Base-by-base conservation (phyloP, 768 basidiomycete species). In the Hericium erinaceus region DNA sequence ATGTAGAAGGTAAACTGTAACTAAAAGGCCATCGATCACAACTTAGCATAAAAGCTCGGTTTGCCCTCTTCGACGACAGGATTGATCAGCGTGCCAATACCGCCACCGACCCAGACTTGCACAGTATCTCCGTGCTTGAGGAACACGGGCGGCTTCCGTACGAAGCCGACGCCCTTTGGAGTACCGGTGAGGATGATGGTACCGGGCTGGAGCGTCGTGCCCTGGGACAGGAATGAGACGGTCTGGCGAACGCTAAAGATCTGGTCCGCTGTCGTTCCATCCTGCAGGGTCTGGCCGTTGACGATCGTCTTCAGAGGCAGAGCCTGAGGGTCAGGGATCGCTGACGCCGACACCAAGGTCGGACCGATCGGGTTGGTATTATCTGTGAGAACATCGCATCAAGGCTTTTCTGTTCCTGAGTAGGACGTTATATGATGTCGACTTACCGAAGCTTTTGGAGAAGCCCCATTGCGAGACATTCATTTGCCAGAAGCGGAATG, bases 401-500 rank as follows among this genome's bases (percentile, higher is more conserved):
- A 33, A 33, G 33, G 8, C 6, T 10, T 33, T 33, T 33, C 9
- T 33, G 5, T 33, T 8, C 33, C 33, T 33, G 1, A 8, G 5
- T 8, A 0, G 33, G 33, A 33, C 7, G 33, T 10, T 33, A 33
- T 7, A 33, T 7, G 33, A 33, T 33, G 33, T 10, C 7, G 16
- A 64, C 78, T 24, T 57, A 86, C 90, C 92, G 63, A 92, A 95
- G 44, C 85, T 78, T 70, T 95, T 95, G 26, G 89, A 91, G 70
- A 91, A 93, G 33, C 80, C 75, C 92, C 92, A 95, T 64, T 95
- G 92, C 0, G 86, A 85, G 10, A 85, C 84, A 3, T 82, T 81
- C 71, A 88, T 73, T 67, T 94, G 92, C 64, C 87, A 84, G 61
- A 85, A 83, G 44, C 92, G 81, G 80, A 92, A 92, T 4, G 90